Evolutionary conservation across 139 green algal species (phyloP).

Genomic region (Auxenochlorella pyrenoidosa): DNA sequence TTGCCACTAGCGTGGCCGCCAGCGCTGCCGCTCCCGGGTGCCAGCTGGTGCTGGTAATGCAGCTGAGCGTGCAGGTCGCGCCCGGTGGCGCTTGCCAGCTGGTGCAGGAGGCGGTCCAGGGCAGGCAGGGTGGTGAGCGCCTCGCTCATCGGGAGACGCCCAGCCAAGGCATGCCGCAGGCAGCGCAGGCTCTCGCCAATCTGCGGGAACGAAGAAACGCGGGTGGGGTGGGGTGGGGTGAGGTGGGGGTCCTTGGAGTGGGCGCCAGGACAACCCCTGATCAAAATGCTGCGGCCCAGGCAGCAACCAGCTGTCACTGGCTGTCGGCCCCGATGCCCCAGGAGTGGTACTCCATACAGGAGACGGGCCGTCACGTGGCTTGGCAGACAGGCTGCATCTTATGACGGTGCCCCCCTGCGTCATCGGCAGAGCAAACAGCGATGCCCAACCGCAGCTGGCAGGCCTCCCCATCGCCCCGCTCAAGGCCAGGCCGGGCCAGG

Average conservation of each 20-base stretch:
- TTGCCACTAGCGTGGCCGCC: background rate
- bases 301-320: too few species aligned
- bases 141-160: background rate
- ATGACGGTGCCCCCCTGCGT: too few species aligned
- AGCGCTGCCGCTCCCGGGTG: background rate
- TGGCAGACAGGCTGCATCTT: too few species aligned
- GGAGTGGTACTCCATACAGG: too few species aligned
- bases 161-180: background rate
- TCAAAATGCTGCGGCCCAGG: too few species aligned
- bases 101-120: background rate
- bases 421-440: too few species aligned
- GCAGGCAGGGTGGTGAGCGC: slow-evolving; percentile 9
- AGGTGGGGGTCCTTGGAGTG: background rate
- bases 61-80: background rate
- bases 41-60: background rate
- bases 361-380: too few species aligned
- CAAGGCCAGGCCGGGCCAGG: background rate
- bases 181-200: slow-evolving; percentile 3
- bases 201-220: background rate
- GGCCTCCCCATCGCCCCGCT: too few species aligned
- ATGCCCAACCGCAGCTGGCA: too few species aligned
- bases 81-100: background rate
- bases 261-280: too few species aligned
- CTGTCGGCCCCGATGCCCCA: too few species aligned
- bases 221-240: background rate